phyloP scores from a whole-genome alignment of 2,329 filamentous ascomycete species.

The Exophiala bonariae region DNA sequence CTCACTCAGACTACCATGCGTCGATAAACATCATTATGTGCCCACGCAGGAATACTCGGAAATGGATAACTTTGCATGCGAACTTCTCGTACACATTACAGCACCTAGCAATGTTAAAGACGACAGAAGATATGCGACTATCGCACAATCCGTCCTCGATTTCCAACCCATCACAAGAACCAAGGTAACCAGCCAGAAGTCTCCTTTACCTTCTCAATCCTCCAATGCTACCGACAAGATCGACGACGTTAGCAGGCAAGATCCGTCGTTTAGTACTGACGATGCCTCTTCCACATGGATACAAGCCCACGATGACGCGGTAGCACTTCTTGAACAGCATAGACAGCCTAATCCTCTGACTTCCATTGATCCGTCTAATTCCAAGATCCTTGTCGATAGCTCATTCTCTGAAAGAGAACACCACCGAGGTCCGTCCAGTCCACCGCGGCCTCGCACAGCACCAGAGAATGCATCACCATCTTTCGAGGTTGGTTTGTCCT shows the following conservation, averaged over 20 bases:
- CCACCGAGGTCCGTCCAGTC: too few relatives aligned
- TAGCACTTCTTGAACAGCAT: too few relatives aligned
- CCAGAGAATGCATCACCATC: slow-evolving; percentile 4
- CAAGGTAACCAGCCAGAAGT: slow-evolving; percentile 27
- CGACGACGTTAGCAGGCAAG: not conserved
- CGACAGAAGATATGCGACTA: slow-evolving; percentile 40
- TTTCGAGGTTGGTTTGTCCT: not conserved
- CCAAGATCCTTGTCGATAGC: too few relatives aligned
- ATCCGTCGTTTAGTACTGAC: not conserved
- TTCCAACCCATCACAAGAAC: slow-evolving; percentile 32
- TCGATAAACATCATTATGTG: too few relatives aligned
- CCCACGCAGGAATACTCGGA: not conserved
- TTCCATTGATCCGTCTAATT: too few relatives aligned
- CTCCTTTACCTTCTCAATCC: not conserved
- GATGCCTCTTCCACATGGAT: not conserved
- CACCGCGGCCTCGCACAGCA: slow-evolving; percentile 15
- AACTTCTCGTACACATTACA: slow-evolving; percentile 44
- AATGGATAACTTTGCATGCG: slow-evolving; percentile 24
- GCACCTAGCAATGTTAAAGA: slow-evolving; percentile 38
- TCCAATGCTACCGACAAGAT: not conserved
- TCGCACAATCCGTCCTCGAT: slow-evolving; percentile 38
- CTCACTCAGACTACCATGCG: too few relatives aligned
- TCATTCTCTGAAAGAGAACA: too few relatives aligned
- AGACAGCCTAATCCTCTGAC: too few relatives aligned
- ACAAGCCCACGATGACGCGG: not conserved